A percentile compares a stretch with the other conserved stretches of the same genome.
Evolutionary conservation across 2,329 filamentous ascomycete species (phyloP).

Genomic region (Colletotrichum plurivorum): DNA sequence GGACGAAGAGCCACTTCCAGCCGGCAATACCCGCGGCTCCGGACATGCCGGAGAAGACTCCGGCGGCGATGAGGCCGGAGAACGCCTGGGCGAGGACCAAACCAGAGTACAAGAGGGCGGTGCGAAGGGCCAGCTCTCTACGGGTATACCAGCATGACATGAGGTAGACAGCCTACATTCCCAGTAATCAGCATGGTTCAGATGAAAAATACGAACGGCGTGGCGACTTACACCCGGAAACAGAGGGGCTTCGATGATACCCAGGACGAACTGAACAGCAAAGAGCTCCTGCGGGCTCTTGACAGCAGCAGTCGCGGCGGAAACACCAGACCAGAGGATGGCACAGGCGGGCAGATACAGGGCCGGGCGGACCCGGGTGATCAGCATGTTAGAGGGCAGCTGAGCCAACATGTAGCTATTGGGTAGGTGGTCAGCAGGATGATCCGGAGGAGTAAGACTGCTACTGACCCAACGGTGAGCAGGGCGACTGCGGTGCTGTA

Average conservation of each 20-base stretch:
- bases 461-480: conserved; percentile 43
- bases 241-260: conserved; percentile 40
- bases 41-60: conserved; percentile 52
- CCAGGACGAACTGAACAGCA: conserved; percentile 39
- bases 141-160: conserved; percentile 69
- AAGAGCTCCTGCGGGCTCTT: conserved; percentile 28
- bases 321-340: conserved; percentile 37
- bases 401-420: conserved; percentile 72
- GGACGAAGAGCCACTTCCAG: conserved; percentile 52
- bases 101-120: conserved; percentile 61
- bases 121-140: conserved; percentile 59
- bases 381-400: conserved; percentile 70
- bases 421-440: conserved; percentile 5
- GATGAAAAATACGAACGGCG: too few species aligned
- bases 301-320: conserved; percentile 33
- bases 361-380: conserved; percentile 67
- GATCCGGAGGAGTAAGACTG: neutral
- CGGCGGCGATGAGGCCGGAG: conserved; percentile 60
- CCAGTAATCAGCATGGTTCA: neutral
- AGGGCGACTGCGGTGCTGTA: conserved; percentile 46
- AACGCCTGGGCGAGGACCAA: conserved; percentile 54
- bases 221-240: conserved; percentile 38
- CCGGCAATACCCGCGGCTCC: conserved; percentile 45
- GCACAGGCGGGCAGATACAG: conserved; percentile 58
- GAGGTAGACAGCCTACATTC: conserved; percentile 49